Evolutionary conservation across 2,329 filamentous ascomycete species (phyloP), one percentile per base, ranked within the genome.

Genomic region (Fusarium coffeatum): DNA sequence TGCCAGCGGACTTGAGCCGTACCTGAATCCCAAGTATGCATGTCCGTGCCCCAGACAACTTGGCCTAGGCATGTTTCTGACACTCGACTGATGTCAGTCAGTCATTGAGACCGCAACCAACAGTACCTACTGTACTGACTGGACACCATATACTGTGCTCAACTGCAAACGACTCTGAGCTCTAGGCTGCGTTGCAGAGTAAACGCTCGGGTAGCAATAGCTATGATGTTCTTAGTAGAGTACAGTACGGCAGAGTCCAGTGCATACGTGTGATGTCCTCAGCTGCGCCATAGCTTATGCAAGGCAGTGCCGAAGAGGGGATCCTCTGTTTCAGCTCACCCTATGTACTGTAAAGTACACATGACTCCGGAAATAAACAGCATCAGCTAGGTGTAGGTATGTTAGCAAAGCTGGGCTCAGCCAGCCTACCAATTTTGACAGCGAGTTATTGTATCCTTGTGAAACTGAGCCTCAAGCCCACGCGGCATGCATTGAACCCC

Each of bases 41-140:
- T 56, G 54, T 15, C 37, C 55, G 53, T 66, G 53, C 66, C 43
- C 43, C 23, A 34, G 49, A 40, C 18, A 53, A 37, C 34, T 37
- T n/a, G 34, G 49, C 27, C 49, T 18, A 42, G 32, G 49, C 41
- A 41, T 53, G 23, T 53, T 42, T 53, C 49, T 42, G 49, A 53
- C 49, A 41, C 49, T 59, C 23, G 64, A 50, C 53, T 69, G 60
- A 71, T 62, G 56, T 69, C 59, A 69, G 51, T 61, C 27, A 37
- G 18, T 37, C 34, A 37, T 37, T 37, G 27, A 55, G 50, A 42
- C 45, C 30, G 40, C 42, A 53, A 37, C 32, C 59, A 54, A 47
- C 45, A 22, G 60, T 55, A 55, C 34, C 34, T 37, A 10, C 46
- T 37, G 27, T 37, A 37, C 42, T 62, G 50, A 34, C 16, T 46